A percentile compares a stretch with the other conserved stretches of the same genome.
These are phyloP conservation scores for Lasiosphaeris hirsuta DNA, from an alignment of 495 filamentous ascomycete genomes.

Conservation along the genomic window DNA sequence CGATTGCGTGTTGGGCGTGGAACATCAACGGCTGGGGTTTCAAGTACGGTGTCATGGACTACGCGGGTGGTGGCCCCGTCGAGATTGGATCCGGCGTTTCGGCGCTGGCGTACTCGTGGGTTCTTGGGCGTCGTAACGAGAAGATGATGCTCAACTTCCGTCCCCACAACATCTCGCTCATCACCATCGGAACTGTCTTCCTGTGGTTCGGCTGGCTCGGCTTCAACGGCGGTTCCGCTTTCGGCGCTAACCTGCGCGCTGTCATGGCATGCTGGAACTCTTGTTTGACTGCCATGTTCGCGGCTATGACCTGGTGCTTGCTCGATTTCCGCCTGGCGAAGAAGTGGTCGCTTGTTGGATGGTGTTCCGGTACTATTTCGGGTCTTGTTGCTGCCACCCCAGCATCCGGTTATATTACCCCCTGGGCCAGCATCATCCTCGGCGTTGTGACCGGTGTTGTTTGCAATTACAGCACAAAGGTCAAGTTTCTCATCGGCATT, in stretches of 20 bases:
- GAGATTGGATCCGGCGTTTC: constrained; percentile 93
- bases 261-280: constrained; percentile 97
- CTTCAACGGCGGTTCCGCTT: constrained; percentile 97
- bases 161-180: constrained; percentile 96
- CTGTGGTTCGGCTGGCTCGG: constrained; percentile 99
- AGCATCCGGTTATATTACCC: constrained; percentile 80
- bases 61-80: constrained; percentile 95
- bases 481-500: constrained; percentile 94
- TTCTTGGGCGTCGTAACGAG: constrained; percentile 94
- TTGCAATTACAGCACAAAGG: constrained; percentile 93
- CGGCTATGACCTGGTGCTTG: constrained; percentile 81
- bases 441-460: constrained; percentile 81
- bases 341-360: constrained; percentile 99
- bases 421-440: constrained; percentile 83
- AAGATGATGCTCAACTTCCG: constrained; percentile 98
- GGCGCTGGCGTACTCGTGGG: constrained; percentile 90
- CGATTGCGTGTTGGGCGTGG: constrained; percentile 94
- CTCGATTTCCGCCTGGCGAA: constrained; percentile 92
- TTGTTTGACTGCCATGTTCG: constrained; percentile 87
- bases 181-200: constrained; percentile 89
- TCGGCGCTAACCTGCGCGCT: constrained; percentile 92
- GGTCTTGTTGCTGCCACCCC: constrained; percentile 90
- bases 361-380: constrained; percentile 92
- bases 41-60: constrained; percentile 91
- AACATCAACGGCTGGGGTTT: constrained; percentile 89